Evolutionary conservation across 164 flowering plant species (phyloP), one percentile per base, ranked within the genome.

Genomic region (Chloranthus sessilifolius): DNA sequence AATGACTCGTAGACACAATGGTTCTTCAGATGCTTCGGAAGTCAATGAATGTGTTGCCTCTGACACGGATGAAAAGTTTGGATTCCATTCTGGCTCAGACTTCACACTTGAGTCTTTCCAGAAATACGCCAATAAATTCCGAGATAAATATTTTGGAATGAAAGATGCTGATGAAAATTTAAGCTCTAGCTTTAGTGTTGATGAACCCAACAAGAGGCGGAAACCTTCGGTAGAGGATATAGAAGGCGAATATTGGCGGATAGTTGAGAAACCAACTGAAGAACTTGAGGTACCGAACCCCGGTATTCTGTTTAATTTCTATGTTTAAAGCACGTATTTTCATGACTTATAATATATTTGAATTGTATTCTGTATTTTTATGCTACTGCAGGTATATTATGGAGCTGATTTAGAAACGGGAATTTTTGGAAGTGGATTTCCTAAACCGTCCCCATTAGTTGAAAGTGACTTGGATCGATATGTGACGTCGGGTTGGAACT

Each of bases 171-270:
- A 39, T 15, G 66, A 59, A 43, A 65, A 53, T 38, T 17, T 55
- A 20, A 55, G 43, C 12, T 22, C 64, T 30, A 56, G 41, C 14
- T 24, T 62, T 25, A 43, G 25, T 55, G 48, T 39, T 35, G 50
- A 20, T 43, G 65, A 69, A 56, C 24, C 24, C 9, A 50, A 11
- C 11, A 57, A 50, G 39, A 56, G 49, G 47, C 67, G 63, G 71
- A 58, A 67, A 34, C 91, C 88, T 10, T 73, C 89, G 19, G 74
- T 83, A 45, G 77, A 76, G 47, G 95, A 83, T 31, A 78, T 88
- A 66, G 95, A 88, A 69, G 96, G 91, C 49, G 96, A 88, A 69
- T 88, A 88, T 67, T 88, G 96, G 96, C 73, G 96, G 56, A 83
- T 85, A 47, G 64, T 88, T 65, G 96, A 88, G 74, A 72, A 79